Evolutionary conservation across 148 eudicot species (phyloP).

Genomic region (Polygonum aviculare): DNA sequence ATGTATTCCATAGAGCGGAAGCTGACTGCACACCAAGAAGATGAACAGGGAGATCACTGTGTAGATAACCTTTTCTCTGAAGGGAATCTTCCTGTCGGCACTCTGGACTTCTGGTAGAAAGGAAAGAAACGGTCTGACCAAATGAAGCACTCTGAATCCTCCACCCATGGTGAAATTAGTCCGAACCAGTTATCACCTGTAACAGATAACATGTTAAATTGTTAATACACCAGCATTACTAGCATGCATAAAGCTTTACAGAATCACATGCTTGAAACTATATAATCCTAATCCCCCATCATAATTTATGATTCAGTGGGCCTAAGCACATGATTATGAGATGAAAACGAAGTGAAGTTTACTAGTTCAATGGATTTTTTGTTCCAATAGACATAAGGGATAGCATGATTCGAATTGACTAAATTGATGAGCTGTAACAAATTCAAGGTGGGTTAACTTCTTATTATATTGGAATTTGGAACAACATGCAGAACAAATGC

Average conservation of each 20-base stretch:
- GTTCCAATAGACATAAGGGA: neutral
- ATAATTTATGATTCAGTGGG: neutral
- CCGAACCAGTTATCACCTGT: slow-evolving; percentile 9
- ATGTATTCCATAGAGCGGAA: slow-evolving; percentile 67
- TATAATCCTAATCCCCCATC: neutral
- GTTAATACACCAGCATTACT: neutral
- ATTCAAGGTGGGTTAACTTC: neutral
- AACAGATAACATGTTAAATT: neutral
- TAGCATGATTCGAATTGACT: neutral
- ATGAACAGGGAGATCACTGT: slow-evolving; percentile 53
- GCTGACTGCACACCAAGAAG: slow-evolving; percentile 60
- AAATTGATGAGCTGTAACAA: neutral
- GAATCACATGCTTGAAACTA: neutral
- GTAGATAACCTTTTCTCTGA: slow-evolving; percentile 59
- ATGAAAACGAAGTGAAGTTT: neutral
- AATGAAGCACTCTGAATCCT: slow-evolving; percentile 53
- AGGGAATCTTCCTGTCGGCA: slow-evolving; percentile 43
- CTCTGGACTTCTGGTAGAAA: slow-evolving; percentile 51
- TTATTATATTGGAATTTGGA: neutral
- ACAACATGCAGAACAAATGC: neutral
- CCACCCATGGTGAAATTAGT: slow-evolving; percentile 36
- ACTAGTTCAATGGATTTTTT: neutral
- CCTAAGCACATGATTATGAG: neutral
- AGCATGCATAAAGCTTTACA: neutral
- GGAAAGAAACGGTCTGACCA: slow-evolving; percentile 58